Percentiles rank a stretch among this genome's conserved stretches.
Evolutionary conservation across 495 filamentous ascomycete species (phyloP).

Genomic region (Hypoxylon fragiforme): DNA sequence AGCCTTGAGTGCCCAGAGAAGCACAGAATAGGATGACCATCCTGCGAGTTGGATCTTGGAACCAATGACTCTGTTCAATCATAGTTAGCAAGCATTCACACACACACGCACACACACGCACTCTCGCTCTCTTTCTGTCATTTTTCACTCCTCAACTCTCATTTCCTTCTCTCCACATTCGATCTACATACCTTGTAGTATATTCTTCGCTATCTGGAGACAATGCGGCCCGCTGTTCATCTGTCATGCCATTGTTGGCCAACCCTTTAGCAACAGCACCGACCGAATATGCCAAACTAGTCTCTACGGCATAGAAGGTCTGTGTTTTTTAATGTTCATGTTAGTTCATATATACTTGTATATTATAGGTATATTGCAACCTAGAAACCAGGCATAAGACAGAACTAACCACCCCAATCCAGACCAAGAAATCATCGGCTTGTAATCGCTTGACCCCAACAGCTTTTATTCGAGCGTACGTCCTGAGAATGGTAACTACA

Average conservation of each 20-base stretch:
- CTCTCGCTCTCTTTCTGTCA: too few relatives aligned
- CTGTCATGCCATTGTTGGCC: slow-evolving; percentile 65
- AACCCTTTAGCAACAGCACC: slow-evolving; percentile 55
- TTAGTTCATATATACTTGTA: slow-evolving; percentile 6
- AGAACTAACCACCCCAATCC: slow-evolving; percentile 46
- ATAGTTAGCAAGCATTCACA: too few relatives aligned
- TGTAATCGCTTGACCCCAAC: slow-evolving; percentile 41
- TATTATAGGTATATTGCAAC: not conserved
- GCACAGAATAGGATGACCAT: slow-evolving; percentile 59
- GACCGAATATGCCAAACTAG: slow-evolving; percentile 42
- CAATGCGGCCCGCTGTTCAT: slow-evolving; percentile 50
- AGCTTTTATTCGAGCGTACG: slow-evolving; percentile 40
- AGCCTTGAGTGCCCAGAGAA: slow-evolving; percentile 58
- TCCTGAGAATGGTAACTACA: slow-evolving; percentile 40
- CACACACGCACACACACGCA: too few relatives aligned
- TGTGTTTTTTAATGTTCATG: slow-evolving; percentile 5
- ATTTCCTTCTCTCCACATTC: not conserved
- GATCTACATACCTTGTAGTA: slow-evolving; percentile 31
- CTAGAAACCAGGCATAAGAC: not conserved
- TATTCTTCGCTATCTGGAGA: slow-evolving; percentile 54
- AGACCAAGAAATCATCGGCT: slow-evolving; percentile 47
- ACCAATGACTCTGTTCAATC: slow-evolving; percentile 50
- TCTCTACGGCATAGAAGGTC: slow-evolving; percentile 44
- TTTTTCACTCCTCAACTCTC: not conserved
- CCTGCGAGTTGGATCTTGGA: slow-evolving; percentile 62